Percentiles rank a stretch among this genome's conserved stretches.
Conservation (phyloP, 1,284 basidiomycete genomes). For the Ceratobasidium sp. region DNA sequence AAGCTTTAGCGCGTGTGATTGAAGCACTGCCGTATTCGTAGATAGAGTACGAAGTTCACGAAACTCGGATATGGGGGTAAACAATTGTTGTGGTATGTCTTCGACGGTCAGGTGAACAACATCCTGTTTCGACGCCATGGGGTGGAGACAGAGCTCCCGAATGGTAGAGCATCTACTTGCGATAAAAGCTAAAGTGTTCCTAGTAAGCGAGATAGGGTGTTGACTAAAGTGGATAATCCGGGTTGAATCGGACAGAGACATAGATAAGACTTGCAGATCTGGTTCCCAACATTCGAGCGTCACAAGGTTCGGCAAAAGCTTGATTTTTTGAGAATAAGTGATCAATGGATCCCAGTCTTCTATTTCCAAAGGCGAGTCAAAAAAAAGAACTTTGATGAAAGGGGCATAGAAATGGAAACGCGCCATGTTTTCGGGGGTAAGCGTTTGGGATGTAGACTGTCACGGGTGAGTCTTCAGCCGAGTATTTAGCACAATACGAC, state of each 20-base stretch:
- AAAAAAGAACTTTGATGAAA: not conserved
- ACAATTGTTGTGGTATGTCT: not conserved
- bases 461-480: not conserved
- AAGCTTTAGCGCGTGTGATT: too few species aligned
- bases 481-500: not conserved
- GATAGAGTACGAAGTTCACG: too few species aligned
- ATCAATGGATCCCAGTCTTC: constrained; percentile 2
- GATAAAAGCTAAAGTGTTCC: not conserved
- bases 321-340: not conserved
- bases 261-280: not conserved
- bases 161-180: not conserved
- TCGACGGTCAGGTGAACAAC: not conserved
- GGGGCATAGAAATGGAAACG: constrained; percentile 19
- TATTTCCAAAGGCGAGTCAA: not conserved
- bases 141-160: not conserved
- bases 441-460: not conserved
- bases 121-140: not conserved
- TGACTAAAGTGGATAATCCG: not conserved
- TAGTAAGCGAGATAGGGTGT: not conserved
- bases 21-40: too few species aligned
- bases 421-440: not conserved
- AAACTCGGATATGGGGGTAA: too few species aligned
- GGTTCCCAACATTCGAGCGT: not conserved
- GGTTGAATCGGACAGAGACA: not conserved
- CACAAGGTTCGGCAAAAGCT: constrained; percentile 1